Percentiles rank a stretch among this genome's conserved stretches.
These are phyloP conservation scores for Metschnikowia chrysomelidarum DNA, from an alignment of 805 yeast species.

Conservation along the genomic window DNA sequence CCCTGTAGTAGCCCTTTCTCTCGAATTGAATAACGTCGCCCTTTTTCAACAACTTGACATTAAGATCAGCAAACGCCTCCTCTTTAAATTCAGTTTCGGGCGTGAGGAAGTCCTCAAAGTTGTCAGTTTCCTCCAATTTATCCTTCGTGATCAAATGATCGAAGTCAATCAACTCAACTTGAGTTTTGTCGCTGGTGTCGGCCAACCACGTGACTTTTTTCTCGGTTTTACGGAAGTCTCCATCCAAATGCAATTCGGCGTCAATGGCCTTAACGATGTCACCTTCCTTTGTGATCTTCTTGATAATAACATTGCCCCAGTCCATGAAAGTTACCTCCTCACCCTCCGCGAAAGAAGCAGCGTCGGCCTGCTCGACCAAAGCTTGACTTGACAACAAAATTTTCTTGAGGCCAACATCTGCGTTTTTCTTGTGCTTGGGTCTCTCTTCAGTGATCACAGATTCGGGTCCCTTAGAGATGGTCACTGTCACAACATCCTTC, in stretches of 20 bases:
- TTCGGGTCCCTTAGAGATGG: conserved; percentile 66
- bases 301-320: conserved; percentile 92
- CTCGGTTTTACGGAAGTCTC: conserved; percentile 95
- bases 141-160: conserved; percentile 95
- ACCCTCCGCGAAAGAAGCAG: conserved; percentile 61
- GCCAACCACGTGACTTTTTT: conserved; percentile 96
- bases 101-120: conserved; percentile 88
- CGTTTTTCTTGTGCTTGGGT: conserved; percentile 94
- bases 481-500: conserved; percentile 66
- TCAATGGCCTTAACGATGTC: conserved; percentile 58
- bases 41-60: conserved; percentile 69
- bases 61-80: conserved; percentile 74
- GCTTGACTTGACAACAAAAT: conserved; percentile 64
- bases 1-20: conserved; percentile 93
- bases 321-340: conserved; percentile 98
- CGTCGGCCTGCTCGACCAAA: conserved; percentile 84
- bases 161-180: conserved; percentile 82
- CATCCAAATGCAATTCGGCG: conserved; percentile 84
- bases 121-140: conserved; percentile 90
- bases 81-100: conserved; percentile 83
- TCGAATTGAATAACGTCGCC: conserved; percentile 94
- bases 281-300: conserved; percentile 64
- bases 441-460: conserved; percentile 63
- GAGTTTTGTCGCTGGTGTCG: conserved; percentile 65
- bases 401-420: conserved; percentile 82